Conservation (phyloP, 2,329 filamentous ascomycete genomes). For the Diaporthe citriasiana region DNA sequence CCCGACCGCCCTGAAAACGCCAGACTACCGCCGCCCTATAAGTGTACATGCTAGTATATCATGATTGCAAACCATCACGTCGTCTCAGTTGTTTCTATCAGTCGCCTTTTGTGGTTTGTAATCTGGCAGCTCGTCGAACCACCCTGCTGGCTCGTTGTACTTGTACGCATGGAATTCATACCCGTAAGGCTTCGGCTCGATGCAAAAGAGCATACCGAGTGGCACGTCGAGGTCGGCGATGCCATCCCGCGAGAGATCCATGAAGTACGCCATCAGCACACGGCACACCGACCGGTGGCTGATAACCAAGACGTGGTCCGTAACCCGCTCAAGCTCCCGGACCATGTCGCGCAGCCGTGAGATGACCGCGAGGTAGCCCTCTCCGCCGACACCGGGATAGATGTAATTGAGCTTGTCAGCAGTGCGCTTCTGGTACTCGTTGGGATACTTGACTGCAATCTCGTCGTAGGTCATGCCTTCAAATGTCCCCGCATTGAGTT, state of each 20-base stretch:
- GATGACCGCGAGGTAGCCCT: conserved; percentile 97
- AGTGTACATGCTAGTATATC: conserved; percentile 26
- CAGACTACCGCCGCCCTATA: conserved; percentile 11
- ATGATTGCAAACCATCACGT: conserved; percentile 3
- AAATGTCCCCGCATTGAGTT: conserved; percentile 92
- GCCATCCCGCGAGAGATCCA: conserved; percentile 89
- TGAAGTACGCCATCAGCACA: conserved; percentile 96
- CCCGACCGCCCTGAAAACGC: conserved; percentile 26
- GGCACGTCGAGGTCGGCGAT: conserved; percentile 96
- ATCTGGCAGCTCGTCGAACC: conserved; percentile 88
- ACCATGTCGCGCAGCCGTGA: conserved; percentile 96
- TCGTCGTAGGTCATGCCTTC: conserved; percentile 96
- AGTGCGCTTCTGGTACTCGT: conserved; percentile 85
- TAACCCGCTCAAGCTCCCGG: conserved; percentile 96
- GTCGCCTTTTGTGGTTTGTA: conserved; percentile 79
- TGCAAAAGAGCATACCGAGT: conserved; percentile 91
- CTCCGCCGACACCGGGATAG: conserved; percentile 94
- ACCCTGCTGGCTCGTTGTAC: conserved; percentile 82
- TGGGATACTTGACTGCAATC: conserved; percentile 82
- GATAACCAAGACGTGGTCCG: conserved; percentile 92
- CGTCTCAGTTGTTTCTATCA: conserved; percentile 54
- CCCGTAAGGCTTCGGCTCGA: conserved; percentile 97
- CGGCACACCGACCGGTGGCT: conserved; percentile 93
- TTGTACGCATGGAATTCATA: conserved; percentile 97
- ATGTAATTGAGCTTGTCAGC: conserved; percentile 95